Conservation (phyloP, 805 yeast genomes). For the Cyberlindnera xishuangbannaensis region DNA sequence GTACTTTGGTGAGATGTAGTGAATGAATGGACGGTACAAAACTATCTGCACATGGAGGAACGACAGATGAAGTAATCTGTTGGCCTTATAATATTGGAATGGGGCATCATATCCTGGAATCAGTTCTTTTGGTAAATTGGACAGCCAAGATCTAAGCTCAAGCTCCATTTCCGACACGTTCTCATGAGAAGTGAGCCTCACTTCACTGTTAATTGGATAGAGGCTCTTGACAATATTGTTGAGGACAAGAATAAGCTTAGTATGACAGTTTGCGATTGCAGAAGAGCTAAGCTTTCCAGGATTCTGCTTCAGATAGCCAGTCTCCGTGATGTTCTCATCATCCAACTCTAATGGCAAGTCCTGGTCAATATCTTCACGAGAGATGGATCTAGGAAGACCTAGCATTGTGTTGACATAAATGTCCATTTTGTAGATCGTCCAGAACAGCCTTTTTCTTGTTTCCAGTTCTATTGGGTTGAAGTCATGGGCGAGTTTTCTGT, state of each 20-base stretch:
- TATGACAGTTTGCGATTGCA: constrained; percentile 82
- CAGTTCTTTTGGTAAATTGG: constrained; percentile 61
- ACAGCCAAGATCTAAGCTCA: constrained; percentile 68
- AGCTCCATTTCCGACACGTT: constrained; percentile 58
- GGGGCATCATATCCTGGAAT: constrained; percentile 70
- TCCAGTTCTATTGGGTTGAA: constrained; percentile 76
- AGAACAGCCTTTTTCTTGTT: constrained; percentile 77
- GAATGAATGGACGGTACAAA: constrained; percentile 83
- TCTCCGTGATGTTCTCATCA: constrained; percentile 76
- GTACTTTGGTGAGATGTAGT: constrained; percentile 61
- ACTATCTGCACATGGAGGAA: constrained; percentile 74
- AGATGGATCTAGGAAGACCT: constrained; percentile 75
- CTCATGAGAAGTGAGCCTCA: constrained; percentile 23
- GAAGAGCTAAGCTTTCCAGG: constrained; percentile 59
- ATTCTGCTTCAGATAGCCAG: constrained; percentile 44
- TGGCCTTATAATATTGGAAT: constrained; percentile 58
- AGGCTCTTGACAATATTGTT: constrained; percentile 61
- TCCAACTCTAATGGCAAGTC: constrained; percentile 80
- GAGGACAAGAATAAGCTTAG: constrained; percentile 64
- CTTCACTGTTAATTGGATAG: constrained; percentile 54
- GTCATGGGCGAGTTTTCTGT: constrained; percentile 52
- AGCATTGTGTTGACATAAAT: constrained; percentile 81
- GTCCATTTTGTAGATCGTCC: constrained; percentile 89
- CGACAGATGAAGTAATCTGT: constrained; percentile 64
- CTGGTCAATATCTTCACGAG: constrained; percentile 80